Evolutionary conservation across 2,329 filamentous ascomycete species (phyloP), one percentile per base, ranked within the genome.

Genomic region (Graphiopsis chlorocephala): DNA sequence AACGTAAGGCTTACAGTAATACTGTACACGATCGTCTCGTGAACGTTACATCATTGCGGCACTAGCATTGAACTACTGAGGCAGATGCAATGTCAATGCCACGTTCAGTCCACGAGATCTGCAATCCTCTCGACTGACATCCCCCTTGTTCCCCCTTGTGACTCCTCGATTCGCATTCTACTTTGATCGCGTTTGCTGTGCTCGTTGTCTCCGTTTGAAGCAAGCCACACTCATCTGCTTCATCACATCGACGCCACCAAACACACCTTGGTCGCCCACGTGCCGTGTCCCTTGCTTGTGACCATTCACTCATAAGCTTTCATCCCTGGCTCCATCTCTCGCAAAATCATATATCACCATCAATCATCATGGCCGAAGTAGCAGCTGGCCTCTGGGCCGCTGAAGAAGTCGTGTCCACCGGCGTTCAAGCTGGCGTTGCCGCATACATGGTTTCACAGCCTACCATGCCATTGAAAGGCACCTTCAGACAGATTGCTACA

Each of bases 401-500:
- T 38, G 78, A 80, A 65, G 75, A 80, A 56, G 72, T 77, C 55
- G 73, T 80, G 20, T 77, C 77, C 11, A 79, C 77, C 1, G 75
- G 74, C 11, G 67, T 73, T 2, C 73, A 81, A 64, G 76, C 73
- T 25, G 78, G 77, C 26, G 66, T 76, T 23, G 78, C 75, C 17
- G 78, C 77, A n/a, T 78, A 79, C 69, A 74, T 78, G 47, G 72
- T 80, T 4, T 73, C 77, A 0, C 78, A 80, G 63, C 77, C 77
- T 15, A 81, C 79, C 2, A 72, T 79, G 66, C 78, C 78, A 53
- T 70, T 81, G 50, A 80, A 79, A 57, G 79, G 76, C 8, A 78
- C 75, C 11, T 80, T 80, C 62, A 75, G 69, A 2, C 74, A 78
- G 52, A 77, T 81, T 58, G 79, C 78, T 35, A 76, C 75, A 2